phyloP scores from a whole-genome alignment of 768 basidiomycete species.

The Leccinum subtestaceum region DNA sequence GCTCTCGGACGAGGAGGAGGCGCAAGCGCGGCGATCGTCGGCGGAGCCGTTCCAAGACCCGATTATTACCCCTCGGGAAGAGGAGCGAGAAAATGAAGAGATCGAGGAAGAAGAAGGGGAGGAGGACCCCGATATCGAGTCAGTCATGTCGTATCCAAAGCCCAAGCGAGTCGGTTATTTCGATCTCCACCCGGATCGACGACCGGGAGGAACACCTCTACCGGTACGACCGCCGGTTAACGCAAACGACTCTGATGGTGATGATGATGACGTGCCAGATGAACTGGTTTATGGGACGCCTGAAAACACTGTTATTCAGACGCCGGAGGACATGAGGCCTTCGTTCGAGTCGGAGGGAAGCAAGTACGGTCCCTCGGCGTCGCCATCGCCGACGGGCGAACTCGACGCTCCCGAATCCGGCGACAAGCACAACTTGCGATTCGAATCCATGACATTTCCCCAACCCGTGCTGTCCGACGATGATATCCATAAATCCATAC shows the following conservation, averaged over 20 bases:
- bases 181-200: slow-evolving; percentile 73
- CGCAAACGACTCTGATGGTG: slow-evolving; percentile 35
- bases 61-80: slow-evolving; percentile 10
- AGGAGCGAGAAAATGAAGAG: neutral
- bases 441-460: slow-evolving; percentile 32
- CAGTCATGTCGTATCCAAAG: slow-evolving; percentile 36
- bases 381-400: slow-evolving; percentile 25
- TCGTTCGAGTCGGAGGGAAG: slow-evolving; percentile 35
- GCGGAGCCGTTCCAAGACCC: slow-evolving; percentile 8
- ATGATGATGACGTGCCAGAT: slow-evolving; percentile 31
- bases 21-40: slow-evolving; percentile 22
- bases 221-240: slow-evolving; percentile 27
- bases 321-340: slow-evolving; percentile 28
- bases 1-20: slow-evolving; percentile 42
- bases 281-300: slow-evolving; percentile 32
- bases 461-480: slow-evolving; percentile 4
- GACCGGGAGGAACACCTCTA: slow-evolving; percentile 33
- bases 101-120: slow-evolving; percentile 38
- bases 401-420: slow-evolving; percentile 32
- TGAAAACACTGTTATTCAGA: slow-evolving; percentile 15
- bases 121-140: slow-evolving; percentile 46
- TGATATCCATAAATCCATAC: slow-evolving; percentile 17
- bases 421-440: slow-evolving; percentile 24
- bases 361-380: slow-evolving; percentile 32
- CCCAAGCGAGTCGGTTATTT: slow-evolving; percentile 62